Evolutionary conservation across 169 alveolate genomes (phyloP).

Genomic region (Cyclospora cayetanensis): DNA sequence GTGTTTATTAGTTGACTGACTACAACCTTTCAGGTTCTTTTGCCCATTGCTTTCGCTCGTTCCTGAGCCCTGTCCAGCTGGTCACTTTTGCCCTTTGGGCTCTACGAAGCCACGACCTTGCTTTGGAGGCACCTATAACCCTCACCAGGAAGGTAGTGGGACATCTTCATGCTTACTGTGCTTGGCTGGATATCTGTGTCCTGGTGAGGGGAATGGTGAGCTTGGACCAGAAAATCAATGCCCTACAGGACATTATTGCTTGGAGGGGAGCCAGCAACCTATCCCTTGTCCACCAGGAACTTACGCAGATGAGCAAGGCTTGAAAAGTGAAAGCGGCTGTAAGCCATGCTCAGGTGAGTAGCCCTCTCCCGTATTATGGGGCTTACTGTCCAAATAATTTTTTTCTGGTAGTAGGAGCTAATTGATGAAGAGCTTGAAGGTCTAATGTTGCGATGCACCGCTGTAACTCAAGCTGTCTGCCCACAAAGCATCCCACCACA

Average conservation of each 20-base stretch:
- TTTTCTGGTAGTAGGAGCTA: no score
- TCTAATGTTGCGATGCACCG: no score
- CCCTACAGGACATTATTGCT: constrained; percentile 66
- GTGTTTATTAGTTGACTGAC: no score
- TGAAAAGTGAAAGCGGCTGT: constrained; percentile 22
- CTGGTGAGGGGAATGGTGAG: constrained; percentile 51
- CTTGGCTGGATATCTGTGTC: constrained; percentile 27
- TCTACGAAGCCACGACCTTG: constrained; percentile 57
- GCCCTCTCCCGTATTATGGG: no score
- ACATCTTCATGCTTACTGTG: constrained; percentile 27
- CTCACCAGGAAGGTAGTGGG: constrained; percentile 49
- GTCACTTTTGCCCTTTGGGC: constrained; percentile 57
- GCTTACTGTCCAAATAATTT: no score
- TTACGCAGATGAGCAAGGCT: constrained; percentile 1
- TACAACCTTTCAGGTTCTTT: constrained; percentile 37
- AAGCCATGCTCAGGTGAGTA: constrained; percentile 51
- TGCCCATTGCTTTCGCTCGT: constrained; percentile 50
- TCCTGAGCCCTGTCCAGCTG: constrained; percentile 64
- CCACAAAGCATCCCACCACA: no score
- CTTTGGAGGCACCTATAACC: constrained; percentile 57
- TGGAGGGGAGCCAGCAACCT: constrained; percentile 32
- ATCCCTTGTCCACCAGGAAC: constrained; percentile 67
- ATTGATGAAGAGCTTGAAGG: no score
- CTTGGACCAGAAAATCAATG: constrained; percentile 38
- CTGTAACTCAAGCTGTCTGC: no score